Percentiles rank a stretch among this genome's conserved stretches.
Conservation (phyloP, 306 rosid species). For the Rosa rugosa region DNA sequence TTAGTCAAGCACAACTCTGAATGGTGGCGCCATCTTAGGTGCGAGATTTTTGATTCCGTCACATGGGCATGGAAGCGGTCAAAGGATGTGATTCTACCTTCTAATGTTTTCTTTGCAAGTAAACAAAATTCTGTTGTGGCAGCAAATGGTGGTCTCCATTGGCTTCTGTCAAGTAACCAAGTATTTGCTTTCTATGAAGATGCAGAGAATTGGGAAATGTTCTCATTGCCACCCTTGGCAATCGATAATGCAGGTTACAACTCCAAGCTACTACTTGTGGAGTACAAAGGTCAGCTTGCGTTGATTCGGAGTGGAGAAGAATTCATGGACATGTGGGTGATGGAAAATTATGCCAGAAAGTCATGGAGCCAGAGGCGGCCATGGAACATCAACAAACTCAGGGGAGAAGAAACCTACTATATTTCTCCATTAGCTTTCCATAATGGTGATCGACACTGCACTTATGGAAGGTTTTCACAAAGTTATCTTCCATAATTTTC, state of each 20-base stretch:
- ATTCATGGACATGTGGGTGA: background rate
- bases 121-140: background rate
- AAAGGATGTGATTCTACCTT: background rate
- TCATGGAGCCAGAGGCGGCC: background rate
- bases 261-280: background rate
- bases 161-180: background rate
- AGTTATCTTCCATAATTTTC: background rate
- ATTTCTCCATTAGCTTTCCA: background rate
- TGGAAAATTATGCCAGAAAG: background rate
- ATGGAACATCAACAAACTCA: background rate
- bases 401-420: background rate
- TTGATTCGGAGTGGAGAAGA: background rate
- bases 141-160: conserved; percentile 1
- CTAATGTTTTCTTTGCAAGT: background rate
- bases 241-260: background rate
- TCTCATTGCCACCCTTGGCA: background rate
- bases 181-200: conserved; percentile 1
- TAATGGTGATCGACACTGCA: background rate
- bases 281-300: background rate
- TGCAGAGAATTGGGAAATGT: background rate
- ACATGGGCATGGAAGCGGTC: background rate
- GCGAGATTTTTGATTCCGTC: background rate
- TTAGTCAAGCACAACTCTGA: background rate
- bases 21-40: background rate
- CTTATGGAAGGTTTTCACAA: background rate